These are phyloP conservation scores for Arthrinium phaeospermum DNA, from an alignment of 2,329 filamentous ascomycete genomes.

Conservation along the genomic window DNA sequence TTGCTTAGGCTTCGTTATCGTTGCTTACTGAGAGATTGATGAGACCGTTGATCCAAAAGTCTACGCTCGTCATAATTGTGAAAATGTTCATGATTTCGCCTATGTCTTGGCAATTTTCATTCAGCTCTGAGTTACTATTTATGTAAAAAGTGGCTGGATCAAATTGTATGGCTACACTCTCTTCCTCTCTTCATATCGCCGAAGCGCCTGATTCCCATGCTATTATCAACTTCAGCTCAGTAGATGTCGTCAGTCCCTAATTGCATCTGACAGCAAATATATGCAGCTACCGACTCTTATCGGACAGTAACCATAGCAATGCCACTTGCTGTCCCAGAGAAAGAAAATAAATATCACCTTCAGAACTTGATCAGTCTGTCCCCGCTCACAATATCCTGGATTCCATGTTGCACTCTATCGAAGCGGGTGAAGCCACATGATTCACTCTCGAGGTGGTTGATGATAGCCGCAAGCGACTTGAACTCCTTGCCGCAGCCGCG, in stretches of 20 bases:
- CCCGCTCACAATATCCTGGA: slow-evolving; percentile 5
- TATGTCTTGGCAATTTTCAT: neutral
- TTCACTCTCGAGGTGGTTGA: slow-evolving; percentile 53
- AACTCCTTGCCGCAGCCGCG: slow-evolving; percentile 43
- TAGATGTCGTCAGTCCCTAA: too few species aligned
- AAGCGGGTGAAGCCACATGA: slow-evolving; percentile 47
- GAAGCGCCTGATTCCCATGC: neutral
- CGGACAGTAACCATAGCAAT: neutral
- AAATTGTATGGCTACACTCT: neutral
- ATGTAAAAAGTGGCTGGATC: neutral
- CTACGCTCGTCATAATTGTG: neutral
- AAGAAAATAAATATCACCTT: neutral
- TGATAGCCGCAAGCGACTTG: slow-evolving; percentile 43
- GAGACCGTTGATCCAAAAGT: neutral
- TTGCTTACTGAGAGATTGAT: neutral
- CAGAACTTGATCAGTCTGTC: slow-evolving; percentile 13
- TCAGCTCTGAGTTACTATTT: too few species aligned
- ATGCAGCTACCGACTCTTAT: neutral
- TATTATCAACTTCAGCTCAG: neutral
- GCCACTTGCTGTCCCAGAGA: neutral
- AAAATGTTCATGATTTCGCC: neutral
- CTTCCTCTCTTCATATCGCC: neutral
- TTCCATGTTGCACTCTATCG: slow-evolving; percentile 29
- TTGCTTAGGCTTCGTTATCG: neutral
- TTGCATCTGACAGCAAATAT: neutral